Base-by-base conservation (phyloP, 257 asterid genomes). In the Solanum appendiculatum region DNA sequence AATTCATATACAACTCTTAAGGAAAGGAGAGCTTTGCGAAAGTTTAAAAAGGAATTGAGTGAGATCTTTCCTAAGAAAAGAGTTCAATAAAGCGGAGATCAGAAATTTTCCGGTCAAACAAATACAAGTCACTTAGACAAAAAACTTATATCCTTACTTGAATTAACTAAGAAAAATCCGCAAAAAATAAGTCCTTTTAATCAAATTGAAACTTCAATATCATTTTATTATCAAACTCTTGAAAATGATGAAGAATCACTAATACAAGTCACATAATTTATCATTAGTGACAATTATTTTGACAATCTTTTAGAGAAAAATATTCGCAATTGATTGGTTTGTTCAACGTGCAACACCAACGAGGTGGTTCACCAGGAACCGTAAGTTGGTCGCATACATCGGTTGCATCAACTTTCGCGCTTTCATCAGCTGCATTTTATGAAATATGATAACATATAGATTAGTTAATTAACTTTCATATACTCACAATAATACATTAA, bases 391-490 rank as follows among this genome's bases (percentile, higher is more conserved):
- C 66, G 0, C 27, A 58, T 21, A 3, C 7, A n/a, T 60, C 69
- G 15, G 23, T 23, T 60, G 7, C 7, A 10, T 60, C 31, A 23
- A 60, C 3, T 60, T 0, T 60, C 31, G 16, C 0, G 16, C 16
- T 60, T 60, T 23, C 16, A n/a, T 60, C 16, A n/a, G 31, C 31
- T 60, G 16, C 31, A 60, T 60, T 60, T 23, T 0, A 12, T 60
- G 0, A 60, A 23, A 60, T 60, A 60, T 3, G 0, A 60, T 23
- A 23, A 60, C 64, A 56, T 7, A 56, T 1, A 23, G 0, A 60
- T 60, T 60, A 60, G 0, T n/a, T 60, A 60, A 23, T 60, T n/a
- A 60, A 0, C 16, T 60, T 60, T 60, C 2, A 60, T 60, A 60
- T 60, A 60, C 0, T 0, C 6, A 58, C 0, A 58, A 7, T 58